phyloP scores from a whole-genome alignment of 2,329 filamentous ascomycete species.

The Cladophialophora psammophila region DNA sequence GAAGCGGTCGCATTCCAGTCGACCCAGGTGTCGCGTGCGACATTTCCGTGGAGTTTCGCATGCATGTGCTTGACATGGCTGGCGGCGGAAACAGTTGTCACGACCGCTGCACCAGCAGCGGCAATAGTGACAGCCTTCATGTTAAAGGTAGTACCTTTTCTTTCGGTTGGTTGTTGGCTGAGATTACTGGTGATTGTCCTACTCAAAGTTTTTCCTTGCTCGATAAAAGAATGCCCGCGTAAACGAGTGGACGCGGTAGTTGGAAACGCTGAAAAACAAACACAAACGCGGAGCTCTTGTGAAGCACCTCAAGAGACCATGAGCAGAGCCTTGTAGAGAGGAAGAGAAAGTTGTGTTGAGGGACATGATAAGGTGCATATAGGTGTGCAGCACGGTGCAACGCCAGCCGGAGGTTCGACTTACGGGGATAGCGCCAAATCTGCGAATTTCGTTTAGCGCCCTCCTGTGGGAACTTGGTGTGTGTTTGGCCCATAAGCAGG shows the following conservation, averaged over 20 bases:
- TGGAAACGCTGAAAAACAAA: conserved; percentile 32
- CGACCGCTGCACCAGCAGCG: conserved; percentile 63
- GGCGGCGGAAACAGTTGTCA: conserved; percentile 63
- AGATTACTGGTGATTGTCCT: conserved; percentile 37
- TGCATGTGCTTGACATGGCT: conserved; percentile 67
- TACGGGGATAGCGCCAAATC: conserved; percentile 21
- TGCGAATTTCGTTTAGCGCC: conserved; percentile 26
- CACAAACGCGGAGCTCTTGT: conserved; percentile 29
- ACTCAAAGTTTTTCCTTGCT: conserved; percentile 35
- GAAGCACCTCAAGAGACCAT: conserved; percentile 37
- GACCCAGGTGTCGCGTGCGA: conserved; percentile 41
- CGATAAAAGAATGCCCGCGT: conserved; percentile 76
- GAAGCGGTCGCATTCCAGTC: conserved; percentile 58
- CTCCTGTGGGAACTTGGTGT: conserved; percentile 11
- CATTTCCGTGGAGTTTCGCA: conserved; percentile 44
- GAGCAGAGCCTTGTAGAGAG: conserved; percentile 38
- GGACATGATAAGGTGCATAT: conserved; percentile 37
- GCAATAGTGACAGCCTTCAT: conserved; percentile 79
- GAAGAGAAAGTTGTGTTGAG: conserved; percentile 30
- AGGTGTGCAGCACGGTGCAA: conserved; percentile 30
- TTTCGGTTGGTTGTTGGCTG: conserved; percentile 40
- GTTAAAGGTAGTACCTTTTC: conserved; percentile 44
- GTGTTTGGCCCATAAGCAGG: conserved; percentile 14
- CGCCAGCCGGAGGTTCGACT: conserved; percentile 23
- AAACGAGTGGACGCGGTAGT: conserved; percentile 63